Percentiles rank a stretch among this genome's conserved stretches.
phyloP scores from a whole-genome alignment of 306 rosid species.

The Cucurbita moschata region DNA sequence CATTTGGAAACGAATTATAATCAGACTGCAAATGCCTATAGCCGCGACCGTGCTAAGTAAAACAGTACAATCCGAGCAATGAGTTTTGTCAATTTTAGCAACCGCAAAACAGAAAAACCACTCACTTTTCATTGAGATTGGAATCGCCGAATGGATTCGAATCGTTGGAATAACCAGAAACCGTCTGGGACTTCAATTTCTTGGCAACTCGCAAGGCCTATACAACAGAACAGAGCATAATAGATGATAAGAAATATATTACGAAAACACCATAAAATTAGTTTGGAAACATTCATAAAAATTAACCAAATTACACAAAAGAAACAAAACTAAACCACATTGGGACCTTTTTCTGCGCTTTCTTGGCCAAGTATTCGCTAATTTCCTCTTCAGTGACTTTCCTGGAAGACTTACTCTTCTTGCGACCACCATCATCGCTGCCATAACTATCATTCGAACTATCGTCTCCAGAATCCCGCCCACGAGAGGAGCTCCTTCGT shows the following conservation, averaged over 20 bases:
- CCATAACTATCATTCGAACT: conserved; percentile 22
- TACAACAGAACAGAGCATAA: background rate
- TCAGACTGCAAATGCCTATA: background rate
- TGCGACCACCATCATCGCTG: conserved; percentile 24
- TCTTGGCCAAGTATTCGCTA: conserved; percentile 55
- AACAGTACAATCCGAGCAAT: background rate
- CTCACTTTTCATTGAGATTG: conserved; percentile 78
- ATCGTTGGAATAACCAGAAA: conserved; percentile 78
- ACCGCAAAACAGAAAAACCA: background rate
- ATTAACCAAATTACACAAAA: background rate
- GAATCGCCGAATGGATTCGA: conserved; percentile 94
- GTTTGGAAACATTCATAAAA: background rate
- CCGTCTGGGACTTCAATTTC: conserved; percentile 48
- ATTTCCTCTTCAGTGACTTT: conserved; percentile 50
- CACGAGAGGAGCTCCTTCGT: conserved; percentile 22
- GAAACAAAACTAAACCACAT: background rate
- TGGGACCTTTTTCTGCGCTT: conserved; percentile 72
- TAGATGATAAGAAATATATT: background rate
- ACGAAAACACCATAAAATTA: background rate
- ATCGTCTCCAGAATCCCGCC: conserved; percentile 23
- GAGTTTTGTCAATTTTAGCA: background rate
- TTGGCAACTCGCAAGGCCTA: conserved; percentile 62
- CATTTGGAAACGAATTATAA: background rate
- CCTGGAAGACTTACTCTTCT: conserved; percentile 40
- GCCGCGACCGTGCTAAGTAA: background rate